Percentiles rank a stretch among this genome's conserved stretches.
Evolutionary conservation across 306 rosid genomes (phyloP).

Genomic region (Quillaja saponaria): DNA sequence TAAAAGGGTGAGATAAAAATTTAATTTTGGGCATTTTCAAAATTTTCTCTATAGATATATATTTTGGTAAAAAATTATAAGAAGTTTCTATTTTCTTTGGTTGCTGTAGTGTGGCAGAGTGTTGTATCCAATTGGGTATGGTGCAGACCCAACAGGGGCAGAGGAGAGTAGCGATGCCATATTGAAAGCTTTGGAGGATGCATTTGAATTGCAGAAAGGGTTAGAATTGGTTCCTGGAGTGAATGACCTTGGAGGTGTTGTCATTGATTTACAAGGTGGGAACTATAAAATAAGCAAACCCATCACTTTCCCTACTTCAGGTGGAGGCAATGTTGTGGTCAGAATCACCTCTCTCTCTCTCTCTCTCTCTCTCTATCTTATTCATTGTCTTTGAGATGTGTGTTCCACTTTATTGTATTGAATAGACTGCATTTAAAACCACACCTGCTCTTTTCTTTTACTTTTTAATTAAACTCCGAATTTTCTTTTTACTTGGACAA

Average conservation of each 20-base stretch:
- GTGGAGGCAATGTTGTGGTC: constrained; percentile 65
- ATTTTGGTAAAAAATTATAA: background rate
- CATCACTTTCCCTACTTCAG: constrained; percentile 49
- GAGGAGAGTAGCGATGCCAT: constrained; percentile 55
- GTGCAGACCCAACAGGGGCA: constrained; percentile 64
- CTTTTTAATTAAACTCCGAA: too few species aligned
- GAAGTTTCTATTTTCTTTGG: background rate
- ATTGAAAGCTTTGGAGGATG: constrained; percentile 47
- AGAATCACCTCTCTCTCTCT: constrained; percentile 17
- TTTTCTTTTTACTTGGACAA: too few species aligned
- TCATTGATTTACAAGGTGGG: constrained; percentile 68
- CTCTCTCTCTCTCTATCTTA: constrained; percentile 6
- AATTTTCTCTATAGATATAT: background rate
- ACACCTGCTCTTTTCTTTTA: too few species aligned
- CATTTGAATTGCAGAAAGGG: constrained; percentile 36
- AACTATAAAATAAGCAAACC: constrained; percentile 56
- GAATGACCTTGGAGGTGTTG: constrained; percentile 58
- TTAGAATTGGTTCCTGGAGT: constrained; percentile 51
- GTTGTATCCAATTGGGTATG: constrained; percentile 51
- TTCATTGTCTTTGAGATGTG: background rate
- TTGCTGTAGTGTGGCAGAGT: constrained; percentile 43
- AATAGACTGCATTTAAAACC: too few species aligned
- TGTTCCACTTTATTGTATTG: too few species aligned
- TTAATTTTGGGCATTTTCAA: background rate
- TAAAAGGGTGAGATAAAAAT: constrained; percentile 28